Evolutionary conservation across 768 basidiomycete species (phyloP).

Genomic region (Suillus weaverae): DNA sequence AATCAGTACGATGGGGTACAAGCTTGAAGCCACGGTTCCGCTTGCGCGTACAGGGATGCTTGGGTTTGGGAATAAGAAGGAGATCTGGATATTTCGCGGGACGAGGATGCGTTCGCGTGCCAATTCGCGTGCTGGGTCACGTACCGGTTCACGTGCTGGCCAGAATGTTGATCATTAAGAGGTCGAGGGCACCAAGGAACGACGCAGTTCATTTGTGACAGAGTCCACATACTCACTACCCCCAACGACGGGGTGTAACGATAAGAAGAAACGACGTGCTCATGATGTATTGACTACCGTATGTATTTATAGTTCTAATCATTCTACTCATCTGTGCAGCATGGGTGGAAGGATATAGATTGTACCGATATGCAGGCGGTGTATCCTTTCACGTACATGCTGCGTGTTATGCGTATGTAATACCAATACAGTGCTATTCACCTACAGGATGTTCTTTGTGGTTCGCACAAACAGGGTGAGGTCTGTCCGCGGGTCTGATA

Average conservation of each 20-base stretch:
- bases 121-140: slow-evolving; percentile 29
- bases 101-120: slow-evolving; percentile 27
- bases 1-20: slow-evolving; percentile 55
- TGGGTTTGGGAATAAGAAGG: slow-evolving; percentile 45
- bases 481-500: too few relatives aligned
- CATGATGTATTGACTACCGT: background rate
- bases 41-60: slow-evolving; percentile 45
- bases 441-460: background rate
- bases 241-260: background rate
- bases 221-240: background rate
- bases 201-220: background rate
- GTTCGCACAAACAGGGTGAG: background rate
- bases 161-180: background rate
- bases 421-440: background rate
- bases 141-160: slow-evolving; percentile 13
- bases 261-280: background rate
- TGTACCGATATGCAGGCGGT: background rate
- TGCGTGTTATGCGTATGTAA: background rate
- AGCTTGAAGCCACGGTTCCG: slow-evolving; percentile 66
- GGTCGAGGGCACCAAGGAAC: background rate
- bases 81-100: slow-evolving; percentile 67
- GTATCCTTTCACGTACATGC: background rate
- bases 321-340: background rate
- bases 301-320: slow-evolving; percentile 7
- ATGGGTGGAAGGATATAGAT: background rate